Evolutionary conservation across 2,329 filamentous ascomycete species (phyloP).

Genomic region (Sporothrix variecibatus): DNA sequence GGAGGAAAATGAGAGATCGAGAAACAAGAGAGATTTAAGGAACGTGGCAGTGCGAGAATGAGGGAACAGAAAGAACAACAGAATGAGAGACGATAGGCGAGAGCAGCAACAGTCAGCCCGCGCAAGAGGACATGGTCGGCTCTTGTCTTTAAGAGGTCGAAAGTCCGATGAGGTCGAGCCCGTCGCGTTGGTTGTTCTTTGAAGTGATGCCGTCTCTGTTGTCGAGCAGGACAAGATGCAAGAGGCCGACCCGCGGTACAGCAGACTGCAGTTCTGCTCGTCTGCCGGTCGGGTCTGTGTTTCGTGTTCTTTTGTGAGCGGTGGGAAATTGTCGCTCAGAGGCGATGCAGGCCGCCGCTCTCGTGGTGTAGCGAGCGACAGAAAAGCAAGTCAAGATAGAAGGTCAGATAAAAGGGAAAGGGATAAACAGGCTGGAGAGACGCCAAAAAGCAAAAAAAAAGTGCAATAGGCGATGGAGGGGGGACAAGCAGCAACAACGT

Average conservation of each 20-base stretch:
- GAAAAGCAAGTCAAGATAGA: not conserved
- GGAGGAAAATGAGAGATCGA: not conserved
- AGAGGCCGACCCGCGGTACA: not conserved
- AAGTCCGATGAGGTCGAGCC: not conserved
- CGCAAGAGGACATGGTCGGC: slow-evolving; percentile 23
- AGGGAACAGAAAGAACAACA: not conserved
- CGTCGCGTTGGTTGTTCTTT: not conserved
- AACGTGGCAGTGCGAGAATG: slow-evolving; percentile 13
- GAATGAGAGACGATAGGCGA: not conserved
- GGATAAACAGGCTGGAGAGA: not conserved
- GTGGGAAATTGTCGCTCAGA: slow-evolving; percentile 20
- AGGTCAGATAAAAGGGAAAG: not conserved
- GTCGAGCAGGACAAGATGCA: not conserved
- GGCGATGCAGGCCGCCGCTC: slow-evolving; percentile 17
- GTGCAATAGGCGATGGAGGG: not conserved
- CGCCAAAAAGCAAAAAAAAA: not conserved
- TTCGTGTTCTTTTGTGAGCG: slow-evolving; percentile 26
- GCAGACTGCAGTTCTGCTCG: not conserved
- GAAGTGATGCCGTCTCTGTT: not conserved
- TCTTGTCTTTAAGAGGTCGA: not conserved
- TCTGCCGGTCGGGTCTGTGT: slow-evolving; percentile 8
- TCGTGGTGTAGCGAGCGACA: slow-evolving; percentile 7
- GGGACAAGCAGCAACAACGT: slow-evolving; percentile 25
- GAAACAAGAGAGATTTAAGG: slow-evolving; percentile 2
- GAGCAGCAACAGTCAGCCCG: slow-evolving; percentile 13